Evolutionary conservation across 108 stramenopile genomes (phyloP).

Genomic region (Conticribra weissflogii): DNA sequence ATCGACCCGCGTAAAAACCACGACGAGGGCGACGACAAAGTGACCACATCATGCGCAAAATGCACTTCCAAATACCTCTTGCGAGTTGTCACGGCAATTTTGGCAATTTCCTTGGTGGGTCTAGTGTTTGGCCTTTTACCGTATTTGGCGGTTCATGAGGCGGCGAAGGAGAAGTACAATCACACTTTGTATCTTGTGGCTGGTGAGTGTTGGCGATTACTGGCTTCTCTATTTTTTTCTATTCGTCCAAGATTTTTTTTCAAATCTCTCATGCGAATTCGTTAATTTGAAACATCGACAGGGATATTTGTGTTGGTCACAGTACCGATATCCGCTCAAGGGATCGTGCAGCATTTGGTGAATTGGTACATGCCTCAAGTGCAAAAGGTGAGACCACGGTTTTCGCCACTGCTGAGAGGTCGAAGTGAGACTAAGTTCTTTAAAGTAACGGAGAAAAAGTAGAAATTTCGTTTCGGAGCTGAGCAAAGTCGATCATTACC

Average conservation of each 20-base stretch:
- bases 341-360: conserved; percentile 49
- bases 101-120: conserved; percentile 25
- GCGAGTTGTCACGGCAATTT: conserved; percentile 32
- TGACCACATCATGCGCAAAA: background rate
- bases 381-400: conserved; percentile 45
- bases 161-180: conserved; percentile 22
- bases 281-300: background rate
- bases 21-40: background rate
- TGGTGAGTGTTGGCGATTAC: conserved; percentile 9
- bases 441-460: no score
- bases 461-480: no score
- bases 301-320: conserved; percentile 34
- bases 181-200: conserved; percentile 39
- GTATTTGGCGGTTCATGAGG: conserved; percentile 29
- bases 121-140: conserved; percentile 32
- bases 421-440: no score
- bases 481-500: no score
- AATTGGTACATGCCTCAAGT: conserved; percentile 61
- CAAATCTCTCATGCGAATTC: background rate
- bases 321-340: conserved; percentile 37
- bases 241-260: no score
- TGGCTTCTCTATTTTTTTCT: background rate
- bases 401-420: no score
- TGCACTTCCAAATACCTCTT: conserved; percentile 21
- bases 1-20: background rate